These are phyloP conservation scores for Ceratocystiopsis sp. DNA, from an alignment of 2,329 filamentous ascomycete genomes.

Conservation along the genomic window DNA sequence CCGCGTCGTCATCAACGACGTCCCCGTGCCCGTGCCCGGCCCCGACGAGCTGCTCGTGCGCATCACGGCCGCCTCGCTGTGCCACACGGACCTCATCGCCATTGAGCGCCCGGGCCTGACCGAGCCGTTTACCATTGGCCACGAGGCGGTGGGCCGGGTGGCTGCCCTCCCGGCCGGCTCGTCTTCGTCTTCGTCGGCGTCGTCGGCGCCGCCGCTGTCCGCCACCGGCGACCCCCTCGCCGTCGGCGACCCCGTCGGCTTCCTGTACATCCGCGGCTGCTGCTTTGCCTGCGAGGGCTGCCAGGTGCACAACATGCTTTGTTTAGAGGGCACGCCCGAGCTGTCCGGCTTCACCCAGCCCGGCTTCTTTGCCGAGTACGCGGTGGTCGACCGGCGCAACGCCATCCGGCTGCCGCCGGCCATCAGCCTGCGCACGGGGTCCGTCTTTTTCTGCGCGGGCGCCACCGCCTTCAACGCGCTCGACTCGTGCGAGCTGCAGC, in stretches of 20 bases:
- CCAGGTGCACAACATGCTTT: slow-evolving; percentile 23
- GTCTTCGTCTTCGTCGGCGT: too few relatives aligned
- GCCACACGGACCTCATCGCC: slow-evolving; percentile 15
- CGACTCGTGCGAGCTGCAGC: slow-evolving; percentile 16
- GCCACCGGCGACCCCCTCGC: slow-evolving; percentile 21
- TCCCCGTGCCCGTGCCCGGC: slow-evolving; percentile 24
- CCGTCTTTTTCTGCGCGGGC: slow-evolving; percentile 30
- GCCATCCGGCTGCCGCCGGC: slow-evolving; percentile 20
- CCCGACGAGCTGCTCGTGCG: slow-evolving; percentile 22
- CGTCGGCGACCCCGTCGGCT: slow-evolving; percentile 25
- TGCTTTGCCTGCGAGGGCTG: slow-evolving; percentile 31
- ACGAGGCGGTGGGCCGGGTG: slow-evolving; percentile 28
- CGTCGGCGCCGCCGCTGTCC: slow-evolving; percentile 18
- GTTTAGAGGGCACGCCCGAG: slow-evolving; percentile 19
- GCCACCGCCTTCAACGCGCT: slow-evolving; percentile 24
- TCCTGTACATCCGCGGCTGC: slow-evolving; percentile 25
- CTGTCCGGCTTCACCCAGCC: slow-evolving; percentile 24
- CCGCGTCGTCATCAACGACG: slow-evolving; percentile 14
- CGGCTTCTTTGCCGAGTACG: slow-evolving; percentile 30
- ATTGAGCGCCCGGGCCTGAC: slow-evolving; percentile 8
- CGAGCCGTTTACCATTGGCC: slow-evolving; percentile 17
- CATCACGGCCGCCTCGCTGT: slow-evolving; percentile 18
- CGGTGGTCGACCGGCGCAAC: slow-evolving; percentile 25
- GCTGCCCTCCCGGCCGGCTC: too few relatives aligned
- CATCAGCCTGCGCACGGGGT: slow-evolving; percentile 15